A percentile compares a stretch with the other conserved stretches of the same genome.
phyloP scores from a whole-genome alignment of 2,329 filamentous ascomycete genomes.

The Botryotinia calthae region DNA sequence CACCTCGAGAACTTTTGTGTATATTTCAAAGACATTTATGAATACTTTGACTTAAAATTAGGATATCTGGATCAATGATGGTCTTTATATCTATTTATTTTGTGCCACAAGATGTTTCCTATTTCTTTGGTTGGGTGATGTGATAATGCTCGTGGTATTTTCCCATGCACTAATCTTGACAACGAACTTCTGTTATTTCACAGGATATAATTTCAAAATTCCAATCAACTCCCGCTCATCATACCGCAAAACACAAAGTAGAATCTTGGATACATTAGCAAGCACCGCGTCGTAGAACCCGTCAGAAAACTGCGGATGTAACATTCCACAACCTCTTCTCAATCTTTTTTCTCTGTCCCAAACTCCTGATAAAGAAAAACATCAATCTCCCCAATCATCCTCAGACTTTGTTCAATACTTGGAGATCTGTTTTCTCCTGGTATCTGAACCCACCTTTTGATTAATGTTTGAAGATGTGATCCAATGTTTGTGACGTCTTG shows the following conservation, averaged over 20 bases:
- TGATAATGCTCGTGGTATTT: not conserved
- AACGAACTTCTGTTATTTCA: not conserved
- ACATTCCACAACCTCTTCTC: not conserved
- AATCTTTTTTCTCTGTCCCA: not conserved
- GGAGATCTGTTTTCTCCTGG: constrained; percentile 43
- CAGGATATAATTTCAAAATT: not conserved
- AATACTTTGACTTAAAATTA: not conserved
- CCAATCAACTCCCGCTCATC: not conserved
- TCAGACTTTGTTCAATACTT: constrained; percentile 47
- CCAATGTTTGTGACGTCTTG: constrained; percentile 44
- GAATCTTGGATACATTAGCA: not conserved
- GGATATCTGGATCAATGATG: not conserved
- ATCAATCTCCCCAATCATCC: constrained; percentile 47
- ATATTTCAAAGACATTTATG: not conserved
- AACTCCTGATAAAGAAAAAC: constrained; percentile 44
- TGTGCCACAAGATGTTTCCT: not conserved
- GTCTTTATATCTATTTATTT: not conserved
- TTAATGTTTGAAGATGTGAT: constrained; percentile 42
- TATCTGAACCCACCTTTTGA: constrained; percentile 45
- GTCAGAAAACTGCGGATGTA: not conserved
- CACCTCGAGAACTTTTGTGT: not conserved
- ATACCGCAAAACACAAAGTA: not conserved
- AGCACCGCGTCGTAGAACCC: not conserved
- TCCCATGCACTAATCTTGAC: not conserved
- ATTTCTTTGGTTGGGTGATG: not conserved